Base-by-base conservation (phyloP, 306 rosid species). In the Ormosia semicastrata region DNA sequence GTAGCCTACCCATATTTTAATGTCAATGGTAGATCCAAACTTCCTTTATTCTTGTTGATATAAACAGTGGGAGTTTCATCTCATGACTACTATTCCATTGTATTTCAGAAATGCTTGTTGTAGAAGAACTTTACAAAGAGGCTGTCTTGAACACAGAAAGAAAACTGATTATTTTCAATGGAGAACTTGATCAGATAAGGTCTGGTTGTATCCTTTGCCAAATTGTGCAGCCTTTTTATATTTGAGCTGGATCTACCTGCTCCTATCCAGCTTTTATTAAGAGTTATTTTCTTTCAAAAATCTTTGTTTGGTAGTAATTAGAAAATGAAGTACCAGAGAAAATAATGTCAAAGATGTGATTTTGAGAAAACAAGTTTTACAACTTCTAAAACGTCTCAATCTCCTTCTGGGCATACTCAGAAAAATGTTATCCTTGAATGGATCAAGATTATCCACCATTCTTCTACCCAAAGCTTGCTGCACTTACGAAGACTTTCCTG, bases 141-240 rank as follows among this genome's bases (percentile, higher is more conserved):
- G 98, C 99, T 4, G 97, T 95, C 62, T 39, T 78, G 86, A 95
- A 93, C 87, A 88, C 97, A 14, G 75, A 85, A n/a, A 79, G 98
- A 41, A 95, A 91, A 70, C 87, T 95, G 66, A 92, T 93, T 56
- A 88, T 95, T 82, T 95, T 95, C 83, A 95, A 95, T 5, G 99
- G 99, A 74, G 99, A 95, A 84, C 93, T 95, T 43, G 98, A 93
- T 69, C 97, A 97, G 2, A 95, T 95, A 84, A 90, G 99, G 88
- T 95, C 99, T 34, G 99, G 99, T 24, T 95, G 99, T 95, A 91
- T 95, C 99, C 95, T 95, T 86, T 78, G n/a, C 72, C 74, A 72
- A 56, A 64, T 65, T 82, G 9, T 44, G 12, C 18, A 62, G 9
- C 14, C 66, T 12, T 76, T 73, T 75, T 1, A 65, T 36, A 30